A percentile compares a stretch with the other conserved stretches of the same genome.
phyloP scores from a whole-genome alignment of 768 basidiomycete species.

The Astraeus odoratus region DNA sequence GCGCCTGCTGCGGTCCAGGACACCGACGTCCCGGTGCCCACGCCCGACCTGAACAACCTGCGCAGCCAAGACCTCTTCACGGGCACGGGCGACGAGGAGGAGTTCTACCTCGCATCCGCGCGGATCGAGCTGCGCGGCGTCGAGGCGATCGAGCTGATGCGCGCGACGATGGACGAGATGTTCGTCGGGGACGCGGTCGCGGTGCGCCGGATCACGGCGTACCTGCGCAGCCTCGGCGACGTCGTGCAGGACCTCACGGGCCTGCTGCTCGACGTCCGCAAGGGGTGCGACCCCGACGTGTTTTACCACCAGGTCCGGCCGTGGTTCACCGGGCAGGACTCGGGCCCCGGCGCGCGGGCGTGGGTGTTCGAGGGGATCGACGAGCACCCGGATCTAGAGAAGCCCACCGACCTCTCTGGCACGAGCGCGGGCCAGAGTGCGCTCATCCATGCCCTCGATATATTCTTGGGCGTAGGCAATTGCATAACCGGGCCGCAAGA shows the following conservation, averaged over 20 bases:
- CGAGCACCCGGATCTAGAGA: slow-evolving; percentile 33
- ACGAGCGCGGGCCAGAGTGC: slow-evolving; percentile 82
- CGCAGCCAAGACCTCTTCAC: slow-evolving; percentile 69
- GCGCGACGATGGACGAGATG: not conserved
- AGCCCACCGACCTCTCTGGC: slow-evolving; percentile 58
- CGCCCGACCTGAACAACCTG: slow-evolving; percentile 52
- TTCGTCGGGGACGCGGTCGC: slow-evolving; percentile 59
- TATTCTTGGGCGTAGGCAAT: slow-evolving; percentile 63
- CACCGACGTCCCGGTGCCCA: not conserved
- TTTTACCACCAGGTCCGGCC: slow-evolving; percentile 73
- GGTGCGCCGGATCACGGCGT: slow-evolving; percentile 53
- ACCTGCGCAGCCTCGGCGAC: slow-evolving; percentile 53
- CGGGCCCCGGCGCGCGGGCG: slow-evolving; percentile 33
- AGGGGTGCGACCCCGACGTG: slow-evolving; percentile 63
- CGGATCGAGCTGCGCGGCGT: slow-evolving; percentile 24
- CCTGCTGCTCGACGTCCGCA: slow-evolving; percentile 57
- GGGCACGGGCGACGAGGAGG: slow-evolving; percentile 68
- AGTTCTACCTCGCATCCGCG: slow-evolving; percentile 83
- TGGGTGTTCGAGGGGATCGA: slow-evolving; percentile 62
- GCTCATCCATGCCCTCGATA: slow-evolving; percentile 65
- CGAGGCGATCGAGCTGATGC: not conserved
- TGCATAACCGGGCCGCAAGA: slow-evolving; percentile 24
- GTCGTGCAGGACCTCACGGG: slow-evolving; percentile 59
- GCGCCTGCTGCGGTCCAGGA: too few species aligned
- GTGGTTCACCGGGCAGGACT: slow-evolving; percentile 74